Evolutionary conservation across 1,139 yeast genomes (phyloP).

Genomic region (Suhomyces atakaporum): DNA sequence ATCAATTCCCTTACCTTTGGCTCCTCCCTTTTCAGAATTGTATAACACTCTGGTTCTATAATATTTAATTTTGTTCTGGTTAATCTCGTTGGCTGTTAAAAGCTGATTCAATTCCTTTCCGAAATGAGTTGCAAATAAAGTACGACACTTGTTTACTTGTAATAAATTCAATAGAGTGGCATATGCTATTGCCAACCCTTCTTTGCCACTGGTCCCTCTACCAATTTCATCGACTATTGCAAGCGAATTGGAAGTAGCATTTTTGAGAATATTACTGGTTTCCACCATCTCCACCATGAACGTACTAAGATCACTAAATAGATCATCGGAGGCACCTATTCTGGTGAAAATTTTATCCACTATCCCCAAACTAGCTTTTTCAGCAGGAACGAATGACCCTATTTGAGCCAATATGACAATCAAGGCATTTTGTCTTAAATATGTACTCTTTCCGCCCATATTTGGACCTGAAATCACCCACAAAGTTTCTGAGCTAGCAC

Average conservation of each 20-base stretch:
- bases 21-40: constrained; percentile 8
- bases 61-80: constrained; percentile 42
- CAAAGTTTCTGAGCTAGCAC: constrained; percentile 18
- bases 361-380: constrained; percentile 66
- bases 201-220: constrained; percentile 87
- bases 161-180: constrained; percentile 68
- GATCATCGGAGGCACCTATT: constrained; percentile 89
- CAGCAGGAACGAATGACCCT: constrained; percentile 88
- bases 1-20: constrained; percentile 11
- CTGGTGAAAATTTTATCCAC: constrained; percentile 88
- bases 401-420: constrained; percentile 85
- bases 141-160: constrained; percentile 61
- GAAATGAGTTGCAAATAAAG: constrained; percentile 92
- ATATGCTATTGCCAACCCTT: constrained; percentile 89
- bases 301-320: constrained; percentile 83
- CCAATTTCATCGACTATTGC: constrained; percentile 97
- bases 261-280: constrained; percentile 72
- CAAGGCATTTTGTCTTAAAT: constrained; percentile 81
- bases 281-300: constrained; percentile 99
- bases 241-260: constrained; percentile 75
- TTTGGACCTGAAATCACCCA: constrained; percentile 95
- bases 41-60: constrained; percentile 51
- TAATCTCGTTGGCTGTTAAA: constrained; percentile 26
- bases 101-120: constrained; percentile 61
- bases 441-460: constrained; percentile 98